Conservation (phyloP, 192 early-diverging fungal genomes). For the Podila epigama region DNA sequence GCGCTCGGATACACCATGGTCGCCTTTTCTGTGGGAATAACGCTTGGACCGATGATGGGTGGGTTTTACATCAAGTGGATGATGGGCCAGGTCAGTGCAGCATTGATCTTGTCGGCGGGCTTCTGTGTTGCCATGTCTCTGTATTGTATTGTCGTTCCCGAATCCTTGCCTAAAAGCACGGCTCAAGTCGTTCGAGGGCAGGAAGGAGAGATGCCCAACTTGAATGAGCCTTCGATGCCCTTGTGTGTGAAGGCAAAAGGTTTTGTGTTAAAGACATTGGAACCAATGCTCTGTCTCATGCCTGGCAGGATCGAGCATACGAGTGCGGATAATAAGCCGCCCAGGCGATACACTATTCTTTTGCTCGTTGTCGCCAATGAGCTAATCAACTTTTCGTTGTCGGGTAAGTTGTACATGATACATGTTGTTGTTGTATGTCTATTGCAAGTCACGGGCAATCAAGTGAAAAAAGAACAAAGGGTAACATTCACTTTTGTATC, state of each 20-base stretch:
- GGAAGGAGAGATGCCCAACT: neutral
- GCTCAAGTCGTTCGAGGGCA: neutral
- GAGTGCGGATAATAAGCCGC: neutral
- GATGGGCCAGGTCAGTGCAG: neutral
- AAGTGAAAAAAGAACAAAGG: neutral
- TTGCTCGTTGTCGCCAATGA: constrained; percentile 1
- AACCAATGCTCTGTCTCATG: constrained; percentile 1
- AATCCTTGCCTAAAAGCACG: constrained; percentile 2
- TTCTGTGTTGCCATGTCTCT: neutral
- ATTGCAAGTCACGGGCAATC: neutral
- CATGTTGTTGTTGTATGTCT: too few species aligned
- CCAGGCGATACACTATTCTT: constrained; percentile 2
- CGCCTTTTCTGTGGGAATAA: constrained; percentile 2
- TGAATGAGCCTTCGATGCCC: neutral
- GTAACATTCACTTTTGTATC: neutral
- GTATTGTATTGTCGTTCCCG: constrained; percentile 4
- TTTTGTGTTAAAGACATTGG: neutral
- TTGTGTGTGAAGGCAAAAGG: neutral
- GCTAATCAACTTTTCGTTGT: neutral
- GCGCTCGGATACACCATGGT: constrained; percentile 11
- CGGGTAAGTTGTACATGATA: neutral
- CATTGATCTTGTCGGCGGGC: neutral
- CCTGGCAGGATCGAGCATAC: constrained; percentile 6
- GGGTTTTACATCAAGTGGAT: neutral
- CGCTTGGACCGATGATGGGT: neutral